Percentiles rank a stretch among this genome's conserved stretches.
These are phyloP conservation scores for Dothideomycetidae sp. DNA, from an alignment of 2,329 filamentous ascomycete species.

Conservation along the genomic window DNA sequence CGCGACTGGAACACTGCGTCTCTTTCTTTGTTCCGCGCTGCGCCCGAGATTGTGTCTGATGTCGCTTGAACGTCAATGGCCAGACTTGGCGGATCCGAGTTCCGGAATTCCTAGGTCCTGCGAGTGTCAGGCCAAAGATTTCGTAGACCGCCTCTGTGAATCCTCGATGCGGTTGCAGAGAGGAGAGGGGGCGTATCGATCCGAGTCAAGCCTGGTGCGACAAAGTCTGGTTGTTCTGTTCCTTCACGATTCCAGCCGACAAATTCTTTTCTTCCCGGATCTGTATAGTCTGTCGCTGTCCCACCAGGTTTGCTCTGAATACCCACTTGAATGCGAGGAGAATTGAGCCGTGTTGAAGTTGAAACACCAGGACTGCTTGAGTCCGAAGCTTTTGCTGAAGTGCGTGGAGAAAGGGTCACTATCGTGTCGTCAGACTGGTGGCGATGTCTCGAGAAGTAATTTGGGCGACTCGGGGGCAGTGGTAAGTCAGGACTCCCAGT, in stretches of 20 bases:
- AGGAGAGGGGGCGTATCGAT: constrained; percentile 19
- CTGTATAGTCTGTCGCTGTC: neutral
- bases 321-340: neutral
- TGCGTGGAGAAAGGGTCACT: constrained; percentile 1
- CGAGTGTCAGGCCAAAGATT: no score
- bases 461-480: neutral
- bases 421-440: constrained; percentile 2
- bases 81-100: no score
- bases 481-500: constrained; percentile 1
- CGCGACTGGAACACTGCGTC: no score
- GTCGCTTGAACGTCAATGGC: no score
- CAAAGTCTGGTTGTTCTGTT: constrained; percentile 9
- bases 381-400: neutral
- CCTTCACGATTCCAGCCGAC: neutral
- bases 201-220: constrained; percentile 15
- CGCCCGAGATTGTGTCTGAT: no score
- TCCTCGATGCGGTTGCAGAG: neutral
- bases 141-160: no score
- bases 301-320: neutral
- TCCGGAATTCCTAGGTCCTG: no score
- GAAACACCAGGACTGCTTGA: neutral
- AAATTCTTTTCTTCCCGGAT: constrained; percentile 5
- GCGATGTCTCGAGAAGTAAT: constrained; percentile 1
- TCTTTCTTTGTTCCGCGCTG: no score
- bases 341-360: neutral